A percentile compares a stretch with the other conserved stretches of the same genome.
These are phyloP conservation scores for Pythium apleroticum DNA, from an alignment of 352 stramenopile species.

Conservation along the genomic window DNA sequence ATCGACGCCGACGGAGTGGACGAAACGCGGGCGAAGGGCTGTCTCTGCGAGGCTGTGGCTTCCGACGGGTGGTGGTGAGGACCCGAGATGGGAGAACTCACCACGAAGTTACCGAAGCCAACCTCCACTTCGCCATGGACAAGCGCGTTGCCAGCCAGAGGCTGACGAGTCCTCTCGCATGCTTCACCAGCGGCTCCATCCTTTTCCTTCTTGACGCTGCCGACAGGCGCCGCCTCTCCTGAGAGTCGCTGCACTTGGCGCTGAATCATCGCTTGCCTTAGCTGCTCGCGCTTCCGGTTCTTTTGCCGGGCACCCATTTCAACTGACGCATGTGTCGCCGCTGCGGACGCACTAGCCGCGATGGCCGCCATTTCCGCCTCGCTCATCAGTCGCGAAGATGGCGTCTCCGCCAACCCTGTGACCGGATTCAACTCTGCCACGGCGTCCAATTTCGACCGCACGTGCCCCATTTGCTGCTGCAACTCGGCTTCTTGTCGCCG, in stretches of 20 bases:
- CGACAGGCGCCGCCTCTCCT: background rate
- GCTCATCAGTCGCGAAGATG: conserved; percentile 41
- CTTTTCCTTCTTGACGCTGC: background rate
- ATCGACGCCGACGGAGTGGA: background rate
- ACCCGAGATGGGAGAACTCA: background rate
- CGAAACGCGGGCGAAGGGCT: background rate
- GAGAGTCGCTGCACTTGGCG: conserved; percentile 24
- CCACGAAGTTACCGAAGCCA: conserved; percentile 29
- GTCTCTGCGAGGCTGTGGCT: background rate
- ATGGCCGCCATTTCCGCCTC: background rate
- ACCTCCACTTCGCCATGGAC: conserved; percentile 4
- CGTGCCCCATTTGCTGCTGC: conserved; percentile 12
- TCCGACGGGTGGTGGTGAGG: background rate
- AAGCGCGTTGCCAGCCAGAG: conserved; percentile 2
- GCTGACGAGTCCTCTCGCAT: background rate
- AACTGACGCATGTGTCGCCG: background rate
- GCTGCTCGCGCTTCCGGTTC: conserved; percentile 33
- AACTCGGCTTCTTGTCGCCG: conserved; percentile 17
- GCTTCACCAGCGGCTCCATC: background rate
- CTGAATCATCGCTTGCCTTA: conserved; percentile 31
- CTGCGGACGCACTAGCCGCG: background rate
- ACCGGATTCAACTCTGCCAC: conserved; percentile 40
- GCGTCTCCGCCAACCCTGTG: conserved; percentile 36
- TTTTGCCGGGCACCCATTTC: background rate
- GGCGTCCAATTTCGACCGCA: background rate